phyloP scores from a whole-genome alignment of 2,329 filamentous ascomycete genomes.

The Camptophora hylomeconis region DNA sequence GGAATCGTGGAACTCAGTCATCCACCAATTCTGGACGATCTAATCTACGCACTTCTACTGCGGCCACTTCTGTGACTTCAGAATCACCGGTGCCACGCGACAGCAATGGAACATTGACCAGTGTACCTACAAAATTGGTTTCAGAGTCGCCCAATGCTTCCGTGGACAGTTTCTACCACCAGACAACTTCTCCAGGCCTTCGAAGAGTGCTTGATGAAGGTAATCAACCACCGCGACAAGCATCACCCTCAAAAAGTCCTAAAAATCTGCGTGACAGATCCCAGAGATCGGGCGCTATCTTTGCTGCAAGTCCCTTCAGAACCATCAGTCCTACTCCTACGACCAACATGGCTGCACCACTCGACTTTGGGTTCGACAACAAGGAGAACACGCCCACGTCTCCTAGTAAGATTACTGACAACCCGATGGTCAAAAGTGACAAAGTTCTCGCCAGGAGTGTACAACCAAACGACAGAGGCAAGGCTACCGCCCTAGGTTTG shows the following conservation, averaged over 20 bases:
- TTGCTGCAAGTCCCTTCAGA: slow-evolving; percentile 18
- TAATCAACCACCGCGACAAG: slow-evolving; percentile 49
- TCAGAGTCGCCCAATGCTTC: slow-evolving; percentile 5
- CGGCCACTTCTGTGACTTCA: slow-evolving; percentile 78
- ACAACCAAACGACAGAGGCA: slow-evolving; percentile 64
- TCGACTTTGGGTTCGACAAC: slow-evolving; percentile 14
- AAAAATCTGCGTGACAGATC: slow-evolving; percentile 48
- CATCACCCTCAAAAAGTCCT: slow-evolving; percentile 43
- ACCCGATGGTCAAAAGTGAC: too few species aligned
- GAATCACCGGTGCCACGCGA: slow-evolving; percentile 34
- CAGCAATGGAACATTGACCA: slow-evolving; percentile 7
- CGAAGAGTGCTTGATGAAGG: slow-evolving; percentile 70
- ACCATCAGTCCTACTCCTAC: slow-evolving; percentile 32
- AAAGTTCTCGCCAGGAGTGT: slow-evolving; percentile 48
- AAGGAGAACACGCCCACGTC: slow-evolving; percentile 9
- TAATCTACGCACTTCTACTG: slow-evolving; percentile 64
- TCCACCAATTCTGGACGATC: slow-evolving; percentile 67
- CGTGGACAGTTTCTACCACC: slow-evolving; percentile 2
- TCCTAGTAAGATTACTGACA: slow-evolving; percentile 56
- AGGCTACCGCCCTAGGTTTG: slow-evolving; percentile 61
- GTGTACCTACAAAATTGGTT: too few species aligned
- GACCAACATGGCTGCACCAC: slow-evolving; percentile 19
- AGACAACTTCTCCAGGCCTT: slow-evolving; percentile 20
- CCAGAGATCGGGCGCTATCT: slow-evolving; percentile 23
- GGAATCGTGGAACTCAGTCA: slow-evolving; percentile 68